A percentile compares a stretch with the other conserved stretches of the same genome.
Conservation (phyloP, 495 filamentous ascomycete species). For the Trichoderma parareesei region DNA sequence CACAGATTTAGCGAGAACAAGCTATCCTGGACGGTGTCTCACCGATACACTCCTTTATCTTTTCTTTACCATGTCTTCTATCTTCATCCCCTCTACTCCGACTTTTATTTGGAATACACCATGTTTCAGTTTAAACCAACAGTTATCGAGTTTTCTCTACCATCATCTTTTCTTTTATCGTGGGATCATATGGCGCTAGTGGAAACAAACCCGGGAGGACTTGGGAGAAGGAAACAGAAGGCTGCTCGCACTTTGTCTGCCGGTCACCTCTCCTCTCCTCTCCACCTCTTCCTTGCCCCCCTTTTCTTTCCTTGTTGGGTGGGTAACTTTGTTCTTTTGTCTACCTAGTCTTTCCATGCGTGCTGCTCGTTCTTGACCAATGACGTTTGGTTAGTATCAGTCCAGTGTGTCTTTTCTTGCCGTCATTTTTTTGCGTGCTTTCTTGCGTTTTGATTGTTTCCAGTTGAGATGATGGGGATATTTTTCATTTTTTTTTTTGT, state of each 20-base stretch:
- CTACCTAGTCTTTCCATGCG: not conserved
- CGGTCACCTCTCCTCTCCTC: not conserved
- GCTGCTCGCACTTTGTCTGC: not conserved
- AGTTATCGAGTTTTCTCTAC: not conserved
- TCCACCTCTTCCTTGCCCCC: not conserved
- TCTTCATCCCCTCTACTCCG: not conserved
- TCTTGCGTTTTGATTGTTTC: not conserved
- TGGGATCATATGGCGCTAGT: conserved; percentile 7
- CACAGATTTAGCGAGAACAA: not conserved
- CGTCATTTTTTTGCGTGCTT: not conserved
- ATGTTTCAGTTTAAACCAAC: not conserved
- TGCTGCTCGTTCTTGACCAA: not conserved
- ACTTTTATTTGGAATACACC: not conserved
- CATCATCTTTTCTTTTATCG: not conserved
- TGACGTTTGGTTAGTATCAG: not conserved
- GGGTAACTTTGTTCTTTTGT: not conserved
- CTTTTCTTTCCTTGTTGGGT: not conserved
- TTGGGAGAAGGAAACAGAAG: not conserved
- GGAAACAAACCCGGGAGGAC: not conserved
- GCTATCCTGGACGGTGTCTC: not conserved
- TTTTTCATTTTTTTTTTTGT: no score
- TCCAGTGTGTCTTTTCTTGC: not conserved
- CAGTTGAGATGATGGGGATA: not conserved
- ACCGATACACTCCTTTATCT: conserved; percentile 1
- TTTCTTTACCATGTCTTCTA: not conserved